These are phyloP conservation scores for Podaxis mareebaensis DNA, from an alignment of 768 basidiomycete species.

Conservation along the genomic window DNA sequence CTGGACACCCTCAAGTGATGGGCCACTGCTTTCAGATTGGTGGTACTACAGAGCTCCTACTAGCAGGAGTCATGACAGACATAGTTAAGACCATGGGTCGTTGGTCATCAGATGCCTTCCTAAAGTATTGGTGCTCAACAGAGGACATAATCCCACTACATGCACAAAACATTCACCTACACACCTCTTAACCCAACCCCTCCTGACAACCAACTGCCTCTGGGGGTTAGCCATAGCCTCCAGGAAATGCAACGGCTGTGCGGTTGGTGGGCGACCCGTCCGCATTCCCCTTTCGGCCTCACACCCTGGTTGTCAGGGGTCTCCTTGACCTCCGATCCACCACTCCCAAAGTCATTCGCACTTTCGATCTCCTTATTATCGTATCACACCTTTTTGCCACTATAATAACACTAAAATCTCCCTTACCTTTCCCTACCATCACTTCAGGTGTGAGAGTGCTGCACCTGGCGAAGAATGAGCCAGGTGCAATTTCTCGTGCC, in stretches of 20 bases:
- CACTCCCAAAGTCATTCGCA: no score
- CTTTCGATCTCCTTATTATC: no score
- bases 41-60: slow-evolving; percentile 28
- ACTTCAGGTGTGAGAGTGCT: no score
- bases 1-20: slow-evolving; percentile 7
- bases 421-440: no score
- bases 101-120: slow-evolving; percentile 34
- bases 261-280: slow-evolving; percentile 4
- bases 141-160: slow-evolving; percentile 25
- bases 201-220: neutral
- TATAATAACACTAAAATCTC: no score
- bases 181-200: neutral
- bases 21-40: slow-evolving; percentile 32
- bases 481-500: no score
- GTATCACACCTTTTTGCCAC: no score
- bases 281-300: neutral
- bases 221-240: slow-evolving; percentile 1
- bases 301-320: neutral
- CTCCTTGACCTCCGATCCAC: no score
- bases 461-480: no score
- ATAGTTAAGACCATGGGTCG: slow-evolving; percentile 32
- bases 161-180: neutral
- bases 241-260: neutral
- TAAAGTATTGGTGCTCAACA: slow-evolving; percentile 28
- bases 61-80: slow-evolving; percentile 29